Evolutionary conservation across 768 basidiomycete genomes (phyloP).

Genomic region (Lentinula boryana): DNA sequence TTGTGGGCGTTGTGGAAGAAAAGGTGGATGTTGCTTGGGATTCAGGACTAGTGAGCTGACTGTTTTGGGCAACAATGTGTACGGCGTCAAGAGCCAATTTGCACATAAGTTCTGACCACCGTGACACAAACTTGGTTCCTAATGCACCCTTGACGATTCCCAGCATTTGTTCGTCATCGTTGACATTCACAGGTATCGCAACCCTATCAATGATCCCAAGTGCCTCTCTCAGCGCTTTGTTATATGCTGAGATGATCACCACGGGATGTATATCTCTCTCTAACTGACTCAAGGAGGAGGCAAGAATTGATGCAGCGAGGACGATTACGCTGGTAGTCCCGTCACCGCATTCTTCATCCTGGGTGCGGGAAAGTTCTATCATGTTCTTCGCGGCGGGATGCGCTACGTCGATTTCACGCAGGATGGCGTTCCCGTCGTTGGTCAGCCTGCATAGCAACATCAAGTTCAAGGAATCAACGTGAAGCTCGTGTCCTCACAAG

Average conservation of each 20-base stretch:
- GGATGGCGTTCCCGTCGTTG: conserved; percentile 98
- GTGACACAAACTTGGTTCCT: conserved; percentile 94
- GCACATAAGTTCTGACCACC: conserved; percentile 99
- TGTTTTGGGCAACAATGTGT: conserved; percentile 77
- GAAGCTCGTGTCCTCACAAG: conserved; percentile 46
- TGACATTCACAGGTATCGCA: conserved; percentile 84
- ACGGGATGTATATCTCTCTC: conserved; percentile 98
- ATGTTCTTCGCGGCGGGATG: conserved; percentile 99
- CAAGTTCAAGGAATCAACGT: conserved; percentile 2
- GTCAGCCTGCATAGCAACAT: conserved; percentile 56
- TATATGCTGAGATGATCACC: conserved; percentile 97
- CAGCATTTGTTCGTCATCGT: conserved; percentile 87
- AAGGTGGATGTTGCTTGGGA: background rate
- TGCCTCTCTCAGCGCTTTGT: conserved; percentile 90
- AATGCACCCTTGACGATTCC: conserved; percentile 97
- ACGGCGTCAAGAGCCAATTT: conserved; percentile 89
- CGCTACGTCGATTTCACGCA: conserved; percentile 97
- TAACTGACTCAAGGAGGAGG: conserved; percentile 87
- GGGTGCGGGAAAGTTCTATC: conserved; percentile 97
- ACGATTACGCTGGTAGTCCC: conserved; percentile 99
- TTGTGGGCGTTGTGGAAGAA: conserved; percentile 18
- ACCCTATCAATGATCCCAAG: conserved; percentile 84
- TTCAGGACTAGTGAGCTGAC: conserved; percentile 63
- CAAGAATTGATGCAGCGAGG: conserved; percentile 83
- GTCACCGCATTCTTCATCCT: conserved; percentile 98